Evolutionary conservation across 495 filamentous ascomycete species (phyloP).

Genomic region (Penicillium verhagenii): DNA sequence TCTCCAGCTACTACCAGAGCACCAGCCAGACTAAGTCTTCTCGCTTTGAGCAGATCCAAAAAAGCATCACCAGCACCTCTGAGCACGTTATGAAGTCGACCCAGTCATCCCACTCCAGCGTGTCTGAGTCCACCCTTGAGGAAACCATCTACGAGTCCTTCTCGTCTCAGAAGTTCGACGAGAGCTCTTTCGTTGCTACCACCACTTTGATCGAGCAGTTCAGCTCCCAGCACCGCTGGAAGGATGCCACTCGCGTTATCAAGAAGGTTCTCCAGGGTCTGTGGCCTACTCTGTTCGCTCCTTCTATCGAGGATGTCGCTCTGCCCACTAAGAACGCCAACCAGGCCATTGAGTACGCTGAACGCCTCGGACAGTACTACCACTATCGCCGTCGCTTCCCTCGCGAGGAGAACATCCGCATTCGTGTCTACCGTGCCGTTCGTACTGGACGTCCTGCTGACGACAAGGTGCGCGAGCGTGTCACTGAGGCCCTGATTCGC

Average conservation of each 20-base stretch:
- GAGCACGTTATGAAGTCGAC: conserved; percentile 31
- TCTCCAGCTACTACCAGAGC: conserved; percentile 28
- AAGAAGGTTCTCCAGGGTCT: conserved; percentile 34
- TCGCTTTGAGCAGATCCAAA: conserved; percentile 26
- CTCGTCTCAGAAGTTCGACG: conserved; percentile 21
- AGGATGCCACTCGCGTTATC: conserved; percentile 34
- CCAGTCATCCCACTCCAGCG: conserved; percentile 17
- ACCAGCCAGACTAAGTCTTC: conserved; percentile 30
- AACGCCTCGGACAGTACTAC: conserved; percentile 34
- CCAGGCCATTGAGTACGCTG: conserved; percentile 29
- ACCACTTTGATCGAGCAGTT: conserved; percentile 30
- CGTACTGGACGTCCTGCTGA: conserved; percentile 26
- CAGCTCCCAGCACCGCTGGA: conserved; percentile 37
- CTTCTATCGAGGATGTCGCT: conserved; percentile 31
- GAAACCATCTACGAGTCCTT: conserved; percentile 37
- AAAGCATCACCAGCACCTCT: conserved; percentile 22
- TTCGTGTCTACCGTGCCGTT: conserved; percentile 35
- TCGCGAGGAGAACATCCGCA: conserved; percentile 37
- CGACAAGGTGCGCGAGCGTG: conserved; percentile 29
- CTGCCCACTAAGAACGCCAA: conserved; percentile 29
- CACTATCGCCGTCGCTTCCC: conserved; percentile 32
- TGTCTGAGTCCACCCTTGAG: conserved; percentile 30
- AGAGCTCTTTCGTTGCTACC: conserved; percentile 31
- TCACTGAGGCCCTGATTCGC: conserved; percentile 26
- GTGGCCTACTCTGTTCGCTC: conserved; percentile 36